A percentile compares a stretch with the other conserved stretches of the same genome.
These are phyloP conservation scores for Stylonectria norvegica DNA, from an alignment of 2,329 filamentous ascomycete species.

Conservation along the genomic window DNA sequence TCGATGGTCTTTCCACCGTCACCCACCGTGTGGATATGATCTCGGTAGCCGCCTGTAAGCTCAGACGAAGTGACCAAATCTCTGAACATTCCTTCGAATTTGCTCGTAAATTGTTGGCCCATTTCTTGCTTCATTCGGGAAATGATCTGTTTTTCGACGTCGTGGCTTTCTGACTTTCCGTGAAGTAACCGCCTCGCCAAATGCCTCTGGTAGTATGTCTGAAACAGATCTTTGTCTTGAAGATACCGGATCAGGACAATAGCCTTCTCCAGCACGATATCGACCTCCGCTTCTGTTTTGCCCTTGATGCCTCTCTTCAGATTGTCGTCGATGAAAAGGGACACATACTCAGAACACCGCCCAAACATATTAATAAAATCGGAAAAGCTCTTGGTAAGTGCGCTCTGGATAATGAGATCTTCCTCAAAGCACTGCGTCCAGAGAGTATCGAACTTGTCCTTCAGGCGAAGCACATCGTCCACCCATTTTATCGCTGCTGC, in stretches of 20 bases:
- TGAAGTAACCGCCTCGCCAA: conserved; percentile 82
- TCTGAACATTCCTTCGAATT: conserved; percentile 96
- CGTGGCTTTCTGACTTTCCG: conserved; percentile 83
- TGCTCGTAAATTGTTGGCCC: conserved; percentile 87
- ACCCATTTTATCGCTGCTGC: conserved; percentile 91
- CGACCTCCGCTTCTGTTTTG: conserved; percentile 85
- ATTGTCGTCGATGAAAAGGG: conserved; percentile 94
- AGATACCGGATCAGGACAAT: conserved; percentile 85
- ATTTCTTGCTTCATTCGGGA: conserved; percentile 95
- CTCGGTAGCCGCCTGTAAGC: conserved; percentile 72
- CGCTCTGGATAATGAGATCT: conserved; percentile 75
- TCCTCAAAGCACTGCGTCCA: conserved; percentile 69
- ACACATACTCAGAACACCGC: conserved; percentile 86
- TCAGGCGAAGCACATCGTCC: conserved; percentile 79
- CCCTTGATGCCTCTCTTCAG: conserved; percentile 91
- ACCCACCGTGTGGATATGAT: conserved; percentile 55
- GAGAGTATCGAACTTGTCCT: conserved; percentile 84
- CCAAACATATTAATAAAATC: conserved; percentile 91
- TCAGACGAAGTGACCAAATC: conserved; percentile 89
- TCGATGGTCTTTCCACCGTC: conserved; percentile 59
- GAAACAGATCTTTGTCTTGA: conserved; percentile 89
- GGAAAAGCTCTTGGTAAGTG: conserved; percentile 80
- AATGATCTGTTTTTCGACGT: conserved; percentile 94
- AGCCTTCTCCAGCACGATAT: conserved; percentile 80
- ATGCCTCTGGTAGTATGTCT: conserved; percentile 98